Evolutionary conservation across 805 yeast genomes (phyloP).

Genomic region (Zygoascus tannicola): DNA sequence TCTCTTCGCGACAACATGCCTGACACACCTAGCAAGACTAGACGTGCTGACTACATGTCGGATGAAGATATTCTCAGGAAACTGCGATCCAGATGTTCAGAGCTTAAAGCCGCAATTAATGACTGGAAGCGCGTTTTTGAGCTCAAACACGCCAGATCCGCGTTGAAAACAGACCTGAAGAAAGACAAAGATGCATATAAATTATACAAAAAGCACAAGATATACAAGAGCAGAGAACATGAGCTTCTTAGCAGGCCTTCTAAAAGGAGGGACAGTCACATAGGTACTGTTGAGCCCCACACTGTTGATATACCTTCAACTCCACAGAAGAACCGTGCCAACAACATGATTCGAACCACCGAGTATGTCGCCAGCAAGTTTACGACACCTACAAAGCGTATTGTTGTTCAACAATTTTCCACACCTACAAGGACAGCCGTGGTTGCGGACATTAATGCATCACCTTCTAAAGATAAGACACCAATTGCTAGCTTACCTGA

Average conservation of each 20-base stretch:
- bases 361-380: not conserved
- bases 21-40: not conserved
- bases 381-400: not conserved
- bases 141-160: conserved; percentile 34
- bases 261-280: not conserved
- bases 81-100: not conserved
- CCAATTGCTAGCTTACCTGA: conserved; percentile 6
- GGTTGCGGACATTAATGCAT: conserved; percentile 2
- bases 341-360: not conserved
- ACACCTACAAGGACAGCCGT: not conserved
- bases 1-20: too few relatives aligned
- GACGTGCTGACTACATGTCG: not conserved
- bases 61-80: not conserved
- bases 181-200: conserved; percentile 21
- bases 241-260: not conserved
- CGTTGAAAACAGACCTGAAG: conserved; percentile 41
- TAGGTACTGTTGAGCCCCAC: not conserved
- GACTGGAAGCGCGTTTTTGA: conserved; percentile 46
- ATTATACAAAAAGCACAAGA: conserved; percentile 18
- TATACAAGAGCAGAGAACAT: conserved; percentile 3
- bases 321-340: not conserved
- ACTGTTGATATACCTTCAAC: not conserved
- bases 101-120: conserved; percentile 39
- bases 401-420: not conserved
- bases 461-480: not conserved